A percentile compares a stretch with the other conserved stretches of the same genome.
These are phyloP conservation scores for Lipomyces yamanashiensis DNA, from an alignment of 805 yeast species.

Conservation along the genomic window DNA sequence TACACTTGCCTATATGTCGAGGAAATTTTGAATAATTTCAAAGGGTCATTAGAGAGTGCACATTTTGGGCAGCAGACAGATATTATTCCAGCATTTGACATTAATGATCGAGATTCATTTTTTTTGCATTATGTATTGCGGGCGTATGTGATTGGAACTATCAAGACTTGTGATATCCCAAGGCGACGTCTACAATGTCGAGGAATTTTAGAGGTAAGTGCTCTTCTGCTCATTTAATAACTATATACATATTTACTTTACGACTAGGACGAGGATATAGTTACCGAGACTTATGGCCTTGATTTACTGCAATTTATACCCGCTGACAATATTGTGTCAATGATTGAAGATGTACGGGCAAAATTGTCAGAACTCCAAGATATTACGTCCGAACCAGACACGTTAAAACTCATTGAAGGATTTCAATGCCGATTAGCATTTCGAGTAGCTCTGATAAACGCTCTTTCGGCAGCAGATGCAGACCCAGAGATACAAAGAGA, in stretches of 20 bases:
- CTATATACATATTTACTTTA: neutral
- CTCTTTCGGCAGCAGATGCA: conserved; percentile 1
- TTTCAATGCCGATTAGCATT: neutral
- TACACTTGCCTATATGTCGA: conserved; percentile 77
- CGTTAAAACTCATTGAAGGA: neutral
- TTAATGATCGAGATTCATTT: conserved; percentile 1
- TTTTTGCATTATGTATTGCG: conserved; percentile 25
- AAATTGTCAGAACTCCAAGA: neutral
- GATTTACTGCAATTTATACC: conserved; percentile 26
- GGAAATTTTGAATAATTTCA: conserved; percentile 50
- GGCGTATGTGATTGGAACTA: conserved; percentile 19
- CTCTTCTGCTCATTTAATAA: too few species aligned
- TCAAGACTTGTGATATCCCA: conserved; percentile 22
- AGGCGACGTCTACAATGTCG: conserved; percentile 19
- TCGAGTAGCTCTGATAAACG: neutral
- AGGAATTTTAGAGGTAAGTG: conserved; percentile 25
- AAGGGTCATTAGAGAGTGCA: conserved; percentile 19
- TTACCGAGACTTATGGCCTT: conserved; percentile 26
- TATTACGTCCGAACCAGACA: neutral
- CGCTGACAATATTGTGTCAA: neutral
- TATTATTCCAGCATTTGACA: neutral
- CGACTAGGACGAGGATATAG: conserved; percentile 34
- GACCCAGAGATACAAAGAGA: neutral
- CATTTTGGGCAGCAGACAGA: conserved; percentile 19
- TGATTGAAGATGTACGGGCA: neutral